These are phyloP conservation scores for Penicillium corylophilum DNA, from an alignment of 2,329 filamentous ascomycete genomes.

Conservation along the genomic window DNA sequence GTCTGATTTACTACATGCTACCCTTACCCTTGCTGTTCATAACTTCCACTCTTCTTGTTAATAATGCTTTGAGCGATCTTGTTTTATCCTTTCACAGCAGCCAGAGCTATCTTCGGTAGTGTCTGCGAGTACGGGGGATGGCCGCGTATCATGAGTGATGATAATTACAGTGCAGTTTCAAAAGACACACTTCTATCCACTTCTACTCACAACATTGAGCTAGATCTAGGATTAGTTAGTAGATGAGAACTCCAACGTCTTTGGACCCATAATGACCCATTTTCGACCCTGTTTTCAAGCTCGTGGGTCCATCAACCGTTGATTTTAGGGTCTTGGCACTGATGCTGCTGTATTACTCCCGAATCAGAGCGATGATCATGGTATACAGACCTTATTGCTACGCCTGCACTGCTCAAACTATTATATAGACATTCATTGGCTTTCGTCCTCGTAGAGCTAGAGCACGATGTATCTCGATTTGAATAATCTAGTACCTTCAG, in stretches of 20 bases:
- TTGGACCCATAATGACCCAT: no score
- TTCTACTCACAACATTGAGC: background rate
- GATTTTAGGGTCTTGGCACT: no score
- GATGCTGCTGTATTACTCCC: no score
- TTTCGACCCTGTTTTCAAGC: no score
- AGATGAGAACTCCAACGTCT: background rate
- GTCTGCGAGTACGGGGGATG: constrained; percentile 12
- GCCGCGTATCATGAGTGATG: constrained; percentile 21
- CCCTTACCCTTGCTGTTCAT: constrained; percentile 14
- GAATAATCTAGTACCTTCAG: no score
- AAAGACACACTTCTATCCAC: constrained; percentile 7
- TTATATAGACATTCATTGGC: no score
- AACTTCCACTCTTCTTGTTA: constrained; percentile 18
- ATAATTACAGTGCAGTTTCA: constrained; percentile 16
- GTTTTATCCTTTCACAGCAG: constrained; percentile 9
- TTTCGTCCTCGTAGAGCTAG: no score
- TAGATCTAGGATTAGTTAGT: background rate
- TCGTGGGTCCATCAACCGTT: no score
- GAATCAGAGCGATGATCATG: no score
- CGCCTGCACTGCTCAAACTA: no score
- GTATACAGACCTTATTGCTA: no score
- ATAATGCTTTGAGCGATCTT: constrained; percentile 21
- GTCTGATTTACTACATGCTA: constrained; percentile 15
- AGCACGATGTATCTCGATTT: no score
- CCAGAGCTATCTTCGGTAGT: constrained; percentile 9